Conservation (phyloP, 225 moss, liverwort and hornwort genomes). For the Physcomitrellopsis africana region DNA sequence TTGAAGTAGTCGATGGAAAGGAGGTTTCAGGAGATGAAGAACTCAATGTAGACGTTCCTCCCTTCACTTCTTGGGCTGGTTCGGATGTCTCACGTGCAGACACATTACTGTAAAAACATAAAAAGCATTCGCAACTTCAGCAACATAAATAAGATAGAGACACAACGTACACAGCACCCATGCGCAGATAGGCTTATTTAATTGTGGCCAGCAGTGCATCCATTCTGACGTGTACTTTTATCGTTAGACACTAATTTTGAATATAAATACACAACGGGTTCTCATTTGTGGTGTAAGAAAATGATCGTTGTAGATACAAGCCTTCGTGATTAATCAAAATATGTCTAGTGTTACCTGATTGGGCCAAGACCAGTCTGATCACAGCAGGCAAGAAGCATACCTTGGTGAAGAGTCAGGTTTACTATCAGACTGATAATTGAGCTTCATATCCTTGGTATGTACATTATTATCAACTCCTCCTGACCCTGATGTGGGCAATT, state of each 20-base stretch:
- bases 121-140: not conserved
- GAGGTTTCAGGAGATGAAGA: constrained; percentile 32
- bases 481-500: constrained; percentile 31
- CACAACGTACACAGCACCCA: not conserved
- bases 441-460: constrained; percentile 38
- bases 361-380: not conserved
- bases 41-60: constrained; percentile 13
- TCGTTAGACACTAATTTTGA: too few relatives aligned
- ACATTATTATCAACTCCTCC: constrained; percentile 28
- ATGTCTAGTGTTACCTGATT: not conserved
- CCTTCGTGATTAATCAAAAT: too few relatives aligned
- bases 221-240: too few relatives aligned
- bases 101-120: constrained; percentile 39
- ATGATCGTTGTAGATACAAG: too few relatives aligned
- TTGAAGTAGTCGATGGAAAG: constrained; percentile 4
- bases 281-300: too few relatives aligned
- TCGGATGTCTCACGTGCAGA: constrained; percentile 30
- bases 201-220: too few relatives aligned
- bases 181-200: too few relatives aligned
- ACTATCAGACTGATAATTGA: constrained; percentile 43
- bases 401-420: constrained; percentile 60
- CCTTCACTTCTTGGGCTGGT: constrained; percentile 30
- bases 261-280: too few relatives aligned
- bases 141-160: not conserved
- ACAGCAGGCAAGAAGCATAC: constrained; percentile 35